Evolutionary conservation across 768 basidiomycete genomes (phyloP).

Genomic region (Boletus vermiculosoides): DNA sequence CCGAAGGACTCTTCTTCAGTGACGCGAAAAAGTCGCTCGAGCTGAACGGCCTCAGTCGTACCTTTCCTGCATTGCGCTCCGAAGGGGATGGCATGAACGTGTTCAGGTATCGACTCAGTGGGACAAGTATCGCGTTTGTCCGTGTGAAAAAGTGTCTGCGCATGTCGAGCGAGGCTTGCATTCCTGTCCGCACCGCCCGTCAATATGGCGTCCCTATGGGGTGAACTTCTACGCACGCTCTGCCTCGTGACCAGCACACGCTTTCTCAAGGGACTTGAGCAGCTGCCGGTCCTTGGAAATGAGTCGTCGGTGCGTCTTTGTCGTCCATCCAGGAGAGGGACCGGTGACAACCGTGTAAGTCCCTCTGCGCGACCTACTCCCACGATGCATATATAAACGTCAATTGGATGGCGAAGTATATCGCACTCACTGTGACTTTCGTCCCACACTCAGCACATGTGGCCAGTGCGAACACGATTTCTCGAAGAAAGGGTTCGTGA

Average conservation of each 20-base stretch:
- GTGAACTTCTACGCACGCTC: conserved; percentile 45
- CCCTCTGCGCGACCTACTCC: conserved; percentile 5
- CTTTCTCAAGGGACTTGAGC: conserved; percentile 69
- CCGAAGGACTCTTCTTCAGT: conserved; percentile 64
- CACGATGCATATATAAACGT: background rate
- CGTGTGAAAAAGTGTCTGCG: conserved; percentile 82
- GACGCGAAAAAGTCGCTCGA: conserved; percentile 67
- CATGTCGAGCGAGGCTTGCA: conserved; percentile 62
- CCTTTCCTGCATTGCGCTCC: conserved; percentile 34
- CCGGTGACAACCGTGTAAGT: conserved; percentile 34
- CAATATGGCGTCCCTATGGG: background rate
- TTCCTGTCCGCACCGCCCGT: conserved; percentile 39
- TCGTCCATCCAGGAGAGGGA: conserved; percentile 71
- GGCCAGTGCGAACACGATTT: conserved; percentile 83
- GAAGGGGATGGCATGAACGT: conserved; percentile 75
- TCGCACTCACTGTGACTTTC: conserved; percentile 41
- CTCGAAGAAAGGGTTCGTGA: conserved; percentile 87
- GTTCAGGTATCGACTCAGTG: conserved; percentile 88
- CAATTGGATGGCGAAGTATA: background rate
- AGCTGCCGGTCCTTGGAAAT: conserved; percentile 80
- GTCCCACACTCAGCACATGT: conserved; percentile 72
- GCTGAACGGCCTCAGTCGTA: conserved; percentile 68
- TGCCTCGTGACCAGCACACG: conserved; percentile 46
- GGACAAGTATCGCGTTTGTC: conserved; percentile 83
- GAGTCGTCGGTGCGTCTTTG: conserved; percentile 75